A percentile compares a stretch with the other conserved stretches of the same genome.
Evolutionary conservation across 129 eudicot genomes (phyloP).

Genomic region (Erigeron canadensis): DNA sequence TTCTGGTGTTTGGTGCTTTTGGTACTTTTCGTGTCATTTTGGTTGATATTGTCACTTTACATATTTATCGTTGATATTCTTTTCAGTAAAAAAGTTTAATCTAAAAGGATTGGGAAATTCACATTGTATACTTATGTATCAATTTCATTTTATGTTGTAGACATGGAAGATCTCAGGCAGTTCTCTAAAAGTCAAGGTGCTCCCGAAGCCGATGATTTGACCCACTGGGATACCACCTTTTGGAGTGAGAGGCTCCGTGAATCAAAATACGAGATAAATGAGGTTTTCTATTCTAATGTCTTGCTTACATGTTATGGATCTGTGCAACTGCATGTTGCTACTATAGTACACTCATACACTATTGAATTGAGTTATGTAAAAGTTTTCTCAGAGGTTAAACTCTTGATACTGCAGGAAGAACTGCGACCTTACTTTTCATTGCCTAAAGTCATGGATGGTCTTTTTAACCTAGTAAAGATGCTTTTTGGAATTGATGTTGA

Average conservation of each 20-base stretch:
- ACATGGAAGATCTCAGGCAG: slow-evolving; percentile 75
- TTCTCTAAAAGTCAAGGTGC: slow-evolving; percentile 79
- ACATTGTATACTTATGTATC: neutral
- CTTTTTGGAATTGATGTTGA: slow-evolving; percentile 74
- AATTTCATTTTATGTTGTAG: slow-evolving; percentile 33
- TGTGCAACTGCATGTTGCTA: neutral
- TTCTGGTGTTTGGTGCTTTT: neutral
- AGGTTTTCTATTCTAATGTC: slow-evolving; percentile 42
- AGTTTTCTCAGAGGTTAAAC: neutral
- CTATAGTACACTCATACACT: neutral
- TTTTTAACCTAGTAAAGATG: slow-evolving; percentile 80
- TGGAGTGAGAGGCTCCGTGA: slow-evolving; percentile 99
- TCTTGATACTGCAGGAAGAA: slow-evolving; percentile 68
- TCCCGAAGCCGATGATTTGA: slow-evolving; percentile 80
- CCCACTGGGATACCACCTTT: slow-evolving; percentile 76
- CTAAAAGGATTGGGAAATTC: neutral
- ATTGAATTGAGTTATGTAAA: neutral
- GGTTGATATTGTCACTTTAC: neutral
- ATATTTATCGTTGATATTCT: slow-evolving; percentile 4
- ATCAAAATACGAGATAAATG: slow-evolving; percentile 88
- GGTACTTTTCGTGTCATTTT: neutral
- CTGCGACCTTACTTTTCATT: slow-evolving; percentile 89
- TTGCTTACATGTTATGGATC: too few relatives aligned
- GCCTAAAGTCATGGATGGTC: slow-evolving; percentile 98
- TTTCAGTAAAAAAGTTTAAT: neutral